Base-by-base conservation (phyloP, 2,329 filamentous ascomycete species). In the Alternaria gansuensis region DNA sequence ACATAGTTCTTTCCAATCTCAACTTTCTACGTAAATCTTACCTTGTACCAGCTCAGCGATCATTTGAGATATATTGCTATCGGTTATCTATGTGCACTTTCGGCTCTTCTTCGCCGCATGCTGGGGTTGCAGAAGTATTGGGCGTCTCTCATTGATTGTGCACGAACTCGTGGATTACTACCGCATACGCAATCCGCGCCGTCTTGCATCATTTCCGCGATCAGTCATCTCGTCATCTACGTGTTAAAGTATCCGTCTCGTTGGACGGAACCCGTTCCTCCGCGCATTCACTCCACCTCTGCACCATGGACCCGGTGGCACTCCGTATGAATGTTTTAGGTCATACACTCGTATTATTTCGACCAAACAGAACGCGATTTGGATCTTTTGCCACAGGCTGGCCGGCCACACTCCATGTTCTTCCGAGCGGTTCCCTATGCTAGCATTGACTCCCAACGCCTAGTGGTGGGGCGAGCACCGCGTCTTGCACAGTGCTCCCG, bases 181-280 rank as follows among this genome's bases (percentile, higher is more conserved):
- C 17, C 11, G 21, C 21, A 24, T 36, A 23, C 44, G 31, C 44
- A 48, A 34, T 34, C 23, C 8, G 13, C 13, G 13, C 33, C 4
- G 44, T 24, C 21, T 4, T n/a, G 29, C 2, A 26, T 48, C 31
- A 48, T 48, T 26, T 48, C 44, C 21, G 8, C 33, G 29, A 48
- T 17, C 44, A 48, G 29, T 36, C 31, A 48, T 24, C 44, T 34
- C n/a, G 44, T 48, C 29, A 36, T 34, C 44, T 17, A n/a, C 29
- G 13, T 21, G n/a, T 24, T n/a, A 11, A 48, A 36, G 21, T 24
- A 26, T 21, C 44, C 21, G 31, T 14, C 23, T 23, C 34, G 37
- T 41, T 51, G 48, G 48, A 51, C 48, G 48, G 48, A 51, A 51
- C 14, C 34, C 26, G 21, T 39, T 51, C 41, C 14, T 51, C 48